phyloP scores from a whole-genome alignment of 1,284 basidiomycete species.

The Marasmius fiardii region DNA sequence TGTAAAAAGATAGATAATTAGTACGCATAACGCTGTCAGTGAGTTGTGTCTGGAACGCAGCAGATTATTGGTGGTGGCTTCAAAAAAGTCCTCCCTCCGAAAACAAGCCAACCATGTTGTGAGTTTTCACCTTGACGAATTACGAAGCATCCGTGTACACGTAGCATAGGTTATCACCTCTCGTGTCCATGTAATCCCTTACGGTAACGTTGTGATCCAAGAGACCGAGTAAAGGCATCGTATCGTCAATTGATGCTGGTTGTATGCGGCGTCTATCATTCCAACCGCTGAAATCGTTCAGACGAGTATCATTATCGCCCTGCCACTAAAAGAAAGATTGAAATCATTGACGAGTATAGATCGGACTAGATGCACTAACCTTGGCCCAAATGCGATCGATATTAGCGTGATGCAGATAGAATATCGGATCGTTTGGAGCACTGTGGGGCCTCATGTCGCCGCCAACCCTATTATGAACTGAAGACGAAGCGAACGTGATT shows the following conservation, averaged over 20 bases:
- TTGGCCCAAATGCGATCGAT: slow-evolving; percentile 5
- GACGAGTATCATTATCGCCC: not conserved
- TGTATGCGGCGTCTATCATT: not conserved
- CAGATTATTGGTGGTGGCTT: too few relatives aligned
- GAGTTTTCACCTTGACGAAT: too few relatives aligned
- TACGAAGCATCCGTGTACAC: not conserved
- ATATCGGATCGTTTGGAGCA: not conserved
- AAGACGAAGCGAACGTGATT: not conserved
- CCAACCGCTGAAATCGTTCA: not conserved
- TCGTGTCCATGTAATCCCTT: not conserved
- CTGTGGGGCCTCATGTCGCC: not conserved
- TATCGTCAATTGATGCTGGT: not conserved
- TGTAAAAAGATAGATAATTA: too few relatives aligned
- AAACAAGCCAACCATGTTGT: too few relatives aligned
- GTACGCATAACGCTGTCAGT: too few relatives aligned
- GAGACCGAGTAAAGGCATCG: not conserved
- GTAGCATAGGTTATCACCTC: not conserved
- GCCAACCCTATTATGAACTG: not conserved
- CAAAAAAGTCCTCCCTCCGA: too few relatives aligned
- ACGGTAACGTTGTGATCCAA: not conserved
- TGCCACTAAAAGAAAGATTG: not conserved
- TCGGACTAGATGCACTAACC: not conserved
- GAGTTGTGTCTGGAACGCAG: too few relatives aligned
- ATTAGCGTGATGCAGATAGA: not conserved
- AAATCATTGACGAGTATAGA: not conserved